Evolutionary conservation across 2,329 filamentous ascomycete genomes (phyloP).

Genomic region (Dactylellina drechsleri): DNA sequence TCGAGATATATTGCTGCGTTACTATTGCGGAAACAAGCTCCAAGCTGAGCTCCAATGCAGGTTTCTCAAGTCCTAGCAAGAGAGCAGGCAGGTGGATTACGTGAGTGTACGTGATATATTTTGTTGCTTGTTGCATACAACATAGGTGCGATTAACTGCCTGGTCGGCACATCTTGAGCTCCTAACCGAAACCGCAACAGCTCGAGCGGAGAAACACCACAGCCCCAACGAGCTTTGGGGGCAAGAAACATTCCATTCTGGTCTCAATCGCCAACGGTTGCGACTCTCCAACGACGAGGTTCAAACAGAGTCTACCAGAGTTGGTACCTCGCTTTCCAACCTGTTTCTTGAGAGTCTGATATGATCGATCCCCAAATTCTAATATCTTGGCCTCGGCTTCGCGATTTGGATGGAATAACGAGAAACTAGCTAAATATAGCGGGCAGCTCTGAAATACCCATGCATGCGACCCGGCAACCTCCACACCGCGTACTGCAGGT

Average conservation of each 20-base stretch:
- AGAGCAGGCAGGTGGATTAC: no score
- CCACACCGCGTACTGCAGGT: not conserved
- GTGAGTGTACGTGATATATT: constrained; percentile 18
- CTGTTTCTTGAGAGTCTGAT: constrained; percentile 1
- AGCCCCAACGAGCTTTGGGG: constrained; percentile 1
- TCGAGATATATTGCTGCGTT: constrained; percentile 1
- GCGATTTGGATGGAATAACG: constrained; percentile 7
- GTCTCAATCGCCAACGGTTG: not conserved
- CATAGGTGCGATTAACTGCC: constrained; percentile 8
- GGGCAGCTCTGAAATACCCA: constrained; percentile 4
- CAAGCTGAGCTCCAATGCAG: not conserved
- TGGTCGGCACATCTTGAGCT: constrained; percentile 36
- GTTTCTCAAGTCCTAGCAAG: no score
- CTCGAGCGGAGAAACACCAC: constrained; percentile 4
- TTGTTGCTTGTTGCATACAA: constrained; percentile 35
- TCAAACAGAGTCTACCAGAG: no score
- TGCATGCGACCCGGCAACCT: not conserved
- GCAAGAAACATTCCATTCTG: not conserved
- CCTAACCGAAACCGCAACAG: not conserved
- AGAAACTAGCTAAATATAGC: constrained; percentile 30
- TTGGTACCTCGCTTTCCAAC: not conserved
- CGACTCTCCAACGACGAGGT: no score
- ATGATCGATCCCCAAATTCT: constrained; percentile 9
- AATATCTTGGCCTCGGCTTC: not conserved
- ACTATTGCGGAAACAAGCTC: not conserved